Percentiles rank a stretch among this genome's conserved stretches.
These are phyloP conservation scores for Fomitopsis schrenkii DNA, from an alignment of 1,284 basidiomycete species.

Conservation along the genomic window DNA sequence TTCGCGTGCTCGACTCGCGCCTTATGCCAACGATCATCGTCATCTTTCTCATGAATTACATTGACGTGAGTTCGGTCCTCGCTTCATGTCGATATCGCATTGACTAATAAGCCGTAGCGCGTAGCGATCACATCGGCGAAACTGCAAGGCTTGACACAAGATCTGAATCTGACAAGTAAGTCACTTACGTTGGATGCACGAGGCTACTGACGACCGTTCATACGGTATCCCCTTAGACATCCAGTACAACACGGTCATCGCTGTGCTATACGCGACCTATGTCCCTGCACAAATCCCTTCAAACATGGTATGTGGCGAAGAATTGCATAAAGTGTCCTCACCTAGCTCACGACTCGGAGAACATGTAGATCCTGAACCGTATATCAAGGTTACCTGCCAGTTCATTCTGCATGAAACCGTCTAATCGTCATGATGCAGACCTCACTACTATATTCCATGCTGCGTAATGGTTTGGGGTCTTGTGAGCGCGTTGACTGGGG, in stretches of 20 bases:
- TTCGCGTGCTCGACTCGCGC: conserved; percentile 42
- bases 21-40: conserved; percentile 57
- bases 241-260: conserved; percentile 59
- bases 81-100: background rate
- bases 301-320: conserved; percentile 46
- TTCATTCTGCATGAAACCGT: background rate
- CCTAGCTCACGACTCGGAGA: background rate
- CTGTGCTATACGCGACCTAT: conserved; percentile 57
- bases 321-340: background rate
- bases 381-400: conserved; percentile 37
- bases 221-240: conserved; percentile 35
- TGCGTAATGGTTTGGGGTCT: conserved; percentile 65
- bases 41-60: conserved; percentile 68
- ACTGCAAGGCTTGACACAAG: conserved; percentile 56
- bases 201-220: background rate
- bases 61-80: conserved; percentile 43
- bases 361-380: conserved; percentile 44
- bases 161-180: conserved; percentile 47
- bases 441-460: conserved; percentile 56
- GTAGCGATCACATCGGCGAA: conserved; percentile 57
- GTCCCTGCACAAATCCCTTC: conserved; percentile 61
- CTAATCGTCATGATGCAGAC: conserved; percentile 31
- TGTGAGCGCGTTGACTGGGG: conserved; percentile 57
- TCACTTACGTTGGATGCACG: background rate
- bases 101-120: conserved; percentile 33